Percentiles rank a stretch among this genome's conserved stretches.
Conservation (phyloP, 2,329 filamentous ascomycete genomes). For the Pseudogymnoascus sp. region DNA sequence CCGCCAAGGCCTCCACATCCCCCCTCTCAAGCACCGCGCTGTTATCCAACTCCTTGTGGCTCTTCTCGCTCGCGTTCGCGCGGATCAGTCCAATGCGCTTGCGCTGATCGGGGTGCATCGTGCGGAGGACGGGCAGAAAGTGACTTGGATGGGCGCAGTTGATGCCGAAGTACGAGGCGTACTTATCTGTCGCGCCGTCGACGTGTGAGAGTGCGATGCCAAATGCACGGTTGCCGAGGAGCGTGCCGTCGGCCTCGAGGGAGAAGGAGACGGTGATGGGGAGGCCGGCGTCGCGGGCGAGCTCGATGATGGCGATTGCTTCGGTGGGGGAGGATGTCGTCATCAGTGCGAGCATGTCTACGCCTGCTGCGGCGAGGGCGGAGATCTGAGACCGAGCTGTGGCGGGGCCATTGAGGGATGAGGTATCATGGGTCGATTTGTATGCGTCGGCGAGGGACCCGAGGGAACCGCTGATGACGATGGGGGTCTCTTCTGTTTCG, state of each 20-base stretch:
- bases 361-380: neutral
- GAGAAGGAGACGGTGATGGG: slow-evolving; percentile 4
- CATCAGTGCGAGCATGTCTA: slow-evolving; percentile 6
- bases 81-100: neutral
- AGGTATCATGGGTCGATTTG: neutral
- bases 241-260: neutral
- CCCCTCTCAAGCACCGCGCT: neutral
- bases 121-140: neutral
- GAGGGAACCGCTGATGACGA: neutral
- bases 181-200: neutral
- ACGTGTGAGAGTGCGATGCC: neutral
- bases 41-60: neutral
- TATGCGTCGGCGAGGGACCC: slow-evolving; percentile 1
- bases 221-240: neutral
- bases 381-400: neutral
- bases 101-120: neutral
- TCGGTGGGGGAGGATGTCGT: slow-evolving; percentile 2
- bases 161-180: neutral
- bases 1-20: neutral
- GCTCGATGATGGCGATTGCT: slow-evolving; percentile 6
- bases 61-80: neutral
- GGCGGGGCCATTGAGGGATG: slow-evolving; percentile 6
- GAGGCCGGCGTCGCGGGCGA: slow-evolving; percentile 1
- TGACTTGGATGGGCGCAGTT: slow-evolving; percentile 5
- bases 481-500: neutral